Percentiles rank a stretch among this genome's conserved stretches.
These are phyloP conservation scores for Pyricularia pennisetigena DNA, from an alignment of 2,329 filamentous ascomycete genomes.

Conservation along the genomic window DNA sequence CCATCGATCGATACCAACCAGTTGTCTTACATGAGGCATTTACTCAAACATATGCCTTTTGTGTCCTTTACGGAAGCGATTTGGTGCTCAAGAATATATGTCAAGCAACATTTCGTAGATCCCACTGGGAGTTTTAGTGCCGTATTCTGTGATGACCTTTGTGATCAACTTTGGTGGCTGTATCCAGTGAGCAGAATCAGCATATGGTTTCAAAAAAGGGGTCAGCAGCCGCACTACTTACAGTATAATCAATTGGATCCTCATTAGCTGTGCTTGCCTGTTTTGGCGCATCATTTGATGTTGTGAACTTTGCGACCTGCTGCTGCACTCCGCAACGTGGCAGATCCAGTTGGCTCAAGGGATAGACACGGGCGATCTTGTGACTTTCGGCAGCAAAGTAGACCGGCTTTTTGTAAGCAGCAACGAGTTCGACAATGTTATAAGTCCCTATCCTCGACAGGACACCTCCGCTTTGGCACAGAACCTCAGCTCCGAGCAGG, in stretches of 20 bases:
- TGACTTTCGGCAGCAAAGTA: constrained; percentile 93
- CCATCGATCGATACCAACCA: background rate
- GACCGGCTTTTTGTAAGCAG: constrained; percentile 54
- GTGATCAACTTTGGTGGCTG: constrained; percentile 60
- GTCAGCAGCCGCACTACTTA: constrained; percentile 23
- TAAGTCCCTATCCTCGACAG: constrained; percentile 80
- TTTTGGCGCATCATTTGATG: constrained; percentile 16
- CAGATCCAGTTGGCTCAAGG: constrained; percentile 70
- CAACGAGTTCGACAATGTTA: constrained; percentile 76
- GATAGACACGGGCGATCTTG: constrained; percentile 88
- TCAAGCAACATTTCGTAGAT: constrained; percentile 63
- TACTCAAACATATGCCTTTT: background rate
- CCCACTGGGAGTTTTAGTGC: constrained; percentile 59
- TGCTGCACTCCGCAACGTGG: constrained; percentile 56
- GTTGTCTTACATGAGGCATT: background rate
- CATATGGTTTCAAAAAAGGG: background rate
- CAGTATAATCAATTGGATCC: constrained; percentile 62
- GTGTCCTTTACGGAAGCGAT: background rate
- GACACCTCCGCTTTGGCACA: constrained; percentile 89
- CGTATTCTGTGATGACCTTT: constrained; percentile 67
- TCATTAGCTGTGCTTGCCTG: constrained; percentile 9
- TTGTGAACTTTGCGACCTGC: constrained; percentile 65
- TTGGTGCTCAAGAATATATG: constrained; percentile 29
- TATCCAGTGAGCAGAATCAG: constrained; percentile 13
- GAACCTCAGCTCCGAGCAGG: constrained; percentile 67